Percentiles rank a stretch among this genome's conserved stretches.
Evolutionary conservation across 768 basidiomycete species (phyloP).

Genomic region (Astraeus odoratus): DNA sequence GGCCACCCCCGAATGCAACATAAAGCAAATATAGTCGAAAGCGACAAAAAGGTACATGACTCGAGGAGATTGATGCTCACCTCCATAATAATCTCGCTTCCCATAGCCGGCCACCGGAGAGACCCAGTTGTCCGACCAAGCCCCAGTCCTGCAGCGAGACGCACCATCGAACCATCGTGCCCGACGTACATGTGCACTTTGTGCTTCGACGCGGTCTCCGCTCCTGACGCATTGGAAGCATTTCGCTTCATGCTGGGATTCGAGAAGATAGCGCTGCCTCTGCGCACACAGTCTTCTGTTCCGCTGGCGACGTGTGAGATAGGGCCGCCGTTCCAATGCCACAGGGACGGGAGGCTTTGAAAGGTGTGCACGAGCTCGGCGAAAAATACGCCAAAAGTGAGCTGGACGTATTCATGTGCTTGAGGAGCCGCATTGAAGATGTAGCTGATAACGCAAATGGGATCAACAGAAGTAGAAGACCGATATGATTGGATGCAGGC

Average conservation of each 20-base stretch:
- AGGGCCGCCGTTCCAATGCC: too few species aligned
- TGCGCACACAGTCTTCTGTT: too few species aligned
- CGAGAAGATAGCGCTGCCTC: too few species aligned
- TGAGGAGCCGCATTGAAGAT: constrained; percentile 44
- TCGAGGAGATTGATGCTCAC: too few species aligned
- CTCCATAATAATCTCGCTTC: constrained; percentile 42
- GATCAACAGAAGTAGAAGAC: not conserved
- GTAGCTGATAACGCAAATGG: constrained; percentile 28
- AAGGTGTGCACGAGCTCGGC: constrained; percentile 37
- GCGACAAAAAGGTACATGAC: not conserved
- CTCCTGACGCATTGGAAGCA: not conserved
- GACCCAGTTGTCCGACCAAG: constrained; percentile 25
- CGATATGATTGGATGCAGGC: not conserved
- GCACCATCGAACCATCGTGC: constrained; percentile 42
- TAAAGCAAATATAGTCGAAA: not conserved
- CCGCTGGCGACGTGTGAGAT: too few species aligned
- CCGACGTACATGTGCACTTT: constrained; percentile 39
- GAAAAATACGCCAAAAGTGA: constrained; percentile 44
- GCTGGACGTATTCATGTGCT: constrained; percentile 35
- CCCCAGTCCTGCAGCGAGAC: constrained; percentile 34
- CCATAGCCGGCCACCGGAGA: constrained; percentile 44
- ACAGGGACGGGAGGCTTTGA: constrained; percentile 25
- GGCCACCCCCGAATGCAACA: not conserved
- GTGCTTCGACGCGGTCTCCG: constrained; percentile 17
- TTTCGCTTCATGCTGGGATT: too few species aligned